Base-by-base conservation (phyloP, 179 eudicot species). In the Actinidia chinensis region DNA sequence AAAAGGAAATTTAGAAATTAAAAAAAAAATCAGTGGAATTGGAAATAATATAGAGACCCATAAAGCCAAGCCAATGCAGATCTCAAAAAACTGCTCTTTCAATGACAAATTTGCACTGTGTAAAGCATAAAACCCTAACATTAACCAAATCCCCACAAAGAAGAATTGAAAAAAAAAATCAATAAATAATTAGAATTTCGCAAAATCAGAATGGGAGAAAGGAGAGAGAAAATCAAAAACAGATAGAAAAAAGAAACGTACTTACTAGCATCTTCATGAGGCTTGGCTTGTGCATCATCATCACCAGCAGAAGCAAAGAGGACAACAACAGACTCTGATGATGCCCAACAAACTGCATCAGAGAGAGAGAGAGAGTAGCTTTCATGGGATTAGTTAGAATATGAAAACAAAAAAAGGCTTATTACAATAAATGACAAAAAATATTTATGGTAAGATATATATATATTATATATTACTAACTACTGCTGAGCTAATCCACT, bases 191-290 rank as follows among this genome's bases (percentile, higher is more conserved):
- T 13, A 48, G 13, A 48, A 70, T 70, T 70, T 48, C 42, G 58
- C 56, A 47, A 70, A 47, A 36, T 3, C 28, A 59, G 28, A 59
- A 20, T 5, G 59, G 59, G 13, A 14, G 15, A 33, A 65, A 68
- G 0, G 14, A 42, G 23, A 6, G 13, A 67, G 23, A 42, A 73
- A 55, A 73, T 18, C 64, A 46, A 52, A 64, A 22, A 48, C 44
- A 77, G 56, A 77, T 50, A 77, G 74, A 68, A 68, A 68, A 60
- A 73, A 69, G 76, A 73, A 81, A 81, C 86, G 84, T 85, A 87
- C 90, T 87, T 87, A 85, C 90, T 76, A 87, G 88, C 85, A 87
- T 87, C 89, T 83, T 86, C 84, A 73, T 85, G 83, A 78, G 86
- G 72, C 82, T 80, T 67, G 80, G 83, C 82, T 79, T 74, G 22